Evolutionary conservation across 2,329 filamentous ascomycete species (phyloP).

Genomic region (Helotiales sp.): DNA sequence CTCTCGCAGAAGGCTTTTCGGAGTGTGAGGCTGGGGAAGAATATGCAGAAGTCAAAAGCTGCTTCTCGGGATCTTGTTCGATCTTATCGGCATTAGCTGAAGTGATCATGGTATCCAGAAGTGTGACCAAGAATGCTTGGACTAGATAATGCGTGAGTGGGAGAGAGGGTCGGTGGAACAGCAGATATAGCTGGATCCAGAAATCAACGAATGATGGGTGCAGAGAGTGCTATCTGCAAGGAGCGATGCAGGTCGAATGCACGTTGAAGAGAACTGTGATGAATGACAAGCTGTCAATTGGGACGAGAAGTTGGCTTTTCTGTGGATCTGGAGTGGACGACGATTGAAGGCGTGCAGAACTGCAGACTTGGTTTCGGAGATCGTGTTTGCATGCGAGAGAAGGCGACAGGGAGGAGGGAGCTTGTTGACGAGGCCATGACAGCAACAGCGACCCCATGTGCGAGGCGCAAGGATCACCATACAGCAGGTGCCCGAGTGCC

Average conservation of each 20-base stretch:
- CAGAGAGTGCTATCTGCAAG: neutral
- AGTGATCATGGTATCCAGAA: neutral
- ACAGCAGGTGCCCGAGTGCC: neutral
- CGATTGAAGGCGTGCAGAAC: neutral
- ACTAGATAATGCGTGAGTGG: constrained; percentile 1
- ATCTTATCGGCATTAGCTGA: constrained; percentile 1
- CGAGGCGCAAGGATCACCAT: neutral
- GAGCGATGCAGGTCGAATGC: neutral
- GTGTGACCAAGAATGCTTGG: neutral
- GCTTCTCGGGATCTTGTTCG: neutral
- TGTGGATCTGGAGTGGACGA: neutral
- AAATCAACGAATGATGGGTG: neutral
- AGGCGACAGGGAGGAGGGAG: neutral
- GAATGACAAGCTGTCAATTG: neutral
- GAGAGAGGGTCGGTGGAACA: neutral
- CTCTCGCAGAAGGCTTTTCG: neutral
- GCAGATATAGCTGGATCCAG: neutral
- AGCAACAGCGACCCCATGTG: neutral
- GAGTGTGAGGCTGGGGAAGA: neutral
- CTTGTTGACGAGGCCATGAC: neutral
- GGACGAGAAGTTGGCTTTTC: neutral
- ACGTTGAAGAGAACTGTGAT: neutral
- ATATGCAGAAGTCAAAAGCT: neutral
- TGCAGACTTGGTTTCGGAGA: neutral
- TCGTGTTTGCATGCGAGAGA: neutral